Conservation (phyloP, 1,284 basidiomycete species). For the Cerrena zonata region DNA sequence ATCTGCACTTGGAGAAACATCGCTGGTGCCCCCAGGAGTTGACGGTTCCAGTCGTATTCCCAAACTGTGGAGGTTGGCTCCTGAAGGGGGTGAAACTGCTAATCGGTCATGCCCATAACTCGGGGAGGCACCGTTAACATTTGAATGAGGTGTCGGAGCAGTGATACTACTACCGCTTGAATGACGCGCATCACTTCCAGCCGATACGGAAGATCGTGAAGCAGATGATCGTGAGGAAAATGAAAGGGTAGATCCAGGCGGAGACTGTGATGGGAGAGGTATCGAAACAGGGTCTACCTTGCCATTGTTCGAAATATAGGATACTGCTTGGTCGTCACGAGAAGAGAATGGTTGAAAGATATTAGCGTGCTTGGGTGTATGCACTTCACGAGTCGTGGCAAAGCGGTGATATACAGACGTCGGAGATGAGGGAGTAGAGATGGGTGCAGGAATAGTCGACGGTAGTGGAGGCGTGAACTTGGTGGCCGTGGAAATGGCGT, state of each 20-base stretch:
- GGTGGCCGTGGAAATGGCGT: slow-evolving; percentile 24
- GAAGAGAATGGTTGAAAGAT: slow-evolving; percentile 21
- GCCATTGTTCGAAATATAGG: slow-evolving; percentile 19
- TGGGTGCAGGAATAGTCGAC: slow-evolving; percentile 11
- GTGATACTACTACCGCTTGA: slow-evolving; percentile 32
- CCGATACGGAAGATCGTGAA: slow-evolving; percentile 45
- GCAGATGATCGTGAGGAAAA: slow-evolving; percentile 64
- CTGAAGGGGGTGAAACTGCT: not conserved
- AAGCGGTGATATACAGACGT: slow-evolving; percentile 18
- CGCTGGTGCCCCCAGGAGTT: not conserved
- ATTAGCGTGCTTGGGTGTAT: slow-evolving; percentile 12
- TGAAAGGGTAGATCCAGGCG: slow-evolving; percentile 62
- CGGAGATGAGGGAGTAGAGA: slow-evolving; percentile 16
- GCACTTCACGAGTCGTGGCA: slow-evolving; percentile 20
- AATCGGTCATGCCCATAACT: slow-evolving; percentile 10
- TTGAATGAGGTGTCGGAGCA: slow-evolving; percentile 28
- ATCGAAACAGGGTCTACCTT: slow-evolving; percentile 51
- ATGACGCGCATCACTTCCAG: slow-evolving; percentile 24
- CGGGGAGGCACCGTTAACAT: slow-evolving; percentile 11
- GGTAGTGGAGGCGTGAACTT: slow-evolving; percentile 22
- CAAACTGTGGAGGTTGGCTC: slow-evolving; percentile 7
- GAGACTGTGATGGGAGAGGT: slow-evolving; percentile 60
- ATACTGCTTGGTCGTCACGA: slow-evolving; percentile 28
- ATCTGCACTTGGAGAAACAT: slow-evolving; percentile 18
- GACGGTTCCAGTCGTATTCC: slow-evolving; percentile 4